A percentile compares a stretch with the other conserved stretches of the same genome.
phyloP scores from a whole-genome alignment of 768 basidiomycete species.

The Leccinum uliginosum region DNA sequence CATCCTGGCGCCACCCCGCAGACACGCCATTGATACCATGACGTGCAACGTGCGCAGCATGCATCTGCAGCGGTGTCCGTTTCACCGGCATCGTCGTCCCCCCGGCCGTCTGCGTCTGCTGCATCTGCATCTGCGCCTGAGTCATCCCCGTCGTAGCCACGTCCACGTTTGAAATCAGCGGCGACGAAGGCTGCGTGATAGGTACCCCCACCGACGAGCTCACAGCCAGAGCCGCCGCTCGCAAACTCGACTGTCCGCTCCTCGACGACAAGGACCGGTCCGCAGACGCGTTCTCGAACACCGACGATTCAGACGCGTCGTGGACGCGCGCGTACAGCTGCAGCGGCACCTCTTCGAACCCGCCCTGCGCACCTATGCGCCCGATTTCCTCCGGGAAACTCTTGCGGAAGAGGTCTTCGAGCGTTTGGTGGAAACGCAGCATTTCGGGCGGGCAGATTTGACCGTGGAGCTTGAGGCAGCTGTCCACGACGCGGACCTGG shows the following conservation, averaged over 20 bases:
- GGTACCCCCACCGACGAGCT: conserved; percentile 38
- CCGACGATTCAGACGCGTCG: conserved; percentile 37
- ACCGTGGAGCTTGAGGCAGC: conserved; percentile 79
- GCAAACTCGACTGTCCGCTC: conserved; percentile 33
- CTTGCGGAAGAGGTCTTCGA: conserved; percentile 80
- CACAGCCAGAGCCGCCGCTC: conserved; percentile 40
- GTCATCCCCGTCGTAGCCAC: neutral
- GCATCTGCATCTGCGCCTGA: no score
- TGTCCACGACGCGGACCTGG: conserved; percentile 76
- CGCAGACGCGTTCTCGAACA: conserved; percentile 44
- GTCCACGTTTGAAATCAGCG: conserved; percentile 15
- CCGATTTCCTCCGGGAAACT: conserved; percentile 82
- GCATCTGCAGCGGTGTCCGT: conserved; percentile 74
- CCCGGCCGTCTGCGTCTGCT: no score
- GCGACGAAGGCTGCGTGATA: conserved; percentile 41
- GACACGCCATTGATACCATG: conserved; percentile 82
- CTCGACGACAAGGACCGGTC: conserved; percentile 47
- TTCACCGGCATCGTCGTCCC: conserved; percentile 37
- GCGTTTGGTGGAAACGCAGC: conserved; percentile 86
- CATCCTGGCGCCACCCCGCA: conserved; percentile 64
- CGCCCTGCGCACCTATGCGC: conserved; percentile 57
- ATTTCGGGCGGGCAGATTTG: conserved; percentile 83
- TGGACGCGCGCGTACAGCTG: conserved; percentile 41
- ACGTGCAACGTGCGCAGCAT: conserved; percentile 74
- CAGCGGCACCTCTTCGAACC: conserved; percentile 42